Evolutionary conservation across 352 stramenopile species (phyloP), one percentile per base, ranked within the genome.

Genomic region (Phytophthora quininea): DNA sequence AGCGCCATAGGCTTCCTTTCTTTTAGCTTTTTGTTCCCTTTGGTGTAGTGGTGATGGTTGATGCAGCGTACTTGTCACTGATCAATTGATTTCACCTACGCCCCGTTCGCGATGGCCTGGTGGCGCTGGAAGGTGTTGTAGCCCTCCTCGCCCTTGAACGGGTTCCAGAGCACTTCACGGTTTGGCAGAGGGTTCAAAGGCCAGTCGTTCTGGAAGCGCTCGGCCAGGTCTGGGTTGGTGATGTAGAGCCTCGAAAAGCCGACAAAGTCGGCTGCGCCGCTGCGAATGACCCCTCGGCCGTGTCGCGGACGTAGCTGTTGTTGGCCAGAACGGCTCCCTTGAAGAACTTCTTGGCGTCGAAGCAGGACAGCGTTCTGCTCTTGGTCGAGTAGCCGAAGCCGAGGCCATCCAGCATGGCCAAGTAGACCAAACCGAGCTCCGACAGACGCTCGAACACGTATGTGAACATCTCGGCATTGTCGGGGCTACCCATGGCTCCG

Each of bases 161-260:
- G 9, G n/a, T 52, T 47, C 60, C 60, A 67, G 51, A 52, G 61
- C 35, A 49, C 8, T 24, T 64, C 58, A 27, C 45, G 55, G 0
- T 9, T 11, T 0, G 32, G 24, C 32, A 24, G 1, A 11, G 46
- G 2, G 40, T 58, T 64, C 1, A 58, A 29, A 10, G 58, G 48
- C 55, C 42, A 62, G 55, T 62, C 55, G 43, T 70, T 70, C 47
- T 50, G 27, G 43, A 70, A 60, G 3, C 69, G 71, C 30, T 69
- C 57, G 0, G 89, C 88, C 32, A 80, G 49, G 53, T 81, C 71
- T 33, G 73, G 73, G 46, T 76, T 81, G 33, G 47, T 40, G 24
- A 76, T 76, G 54, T 73, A 82, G 40, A 50, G 53, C 15, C 64
- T 55, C 11, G 73, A 62, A 40, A 80, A 83, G 27, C 45, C 64